These are phyloP conservation scores for Candida andamanensis DNA, from an alignment of 805 yeast species.

Conservation along the genomic window DNA sequence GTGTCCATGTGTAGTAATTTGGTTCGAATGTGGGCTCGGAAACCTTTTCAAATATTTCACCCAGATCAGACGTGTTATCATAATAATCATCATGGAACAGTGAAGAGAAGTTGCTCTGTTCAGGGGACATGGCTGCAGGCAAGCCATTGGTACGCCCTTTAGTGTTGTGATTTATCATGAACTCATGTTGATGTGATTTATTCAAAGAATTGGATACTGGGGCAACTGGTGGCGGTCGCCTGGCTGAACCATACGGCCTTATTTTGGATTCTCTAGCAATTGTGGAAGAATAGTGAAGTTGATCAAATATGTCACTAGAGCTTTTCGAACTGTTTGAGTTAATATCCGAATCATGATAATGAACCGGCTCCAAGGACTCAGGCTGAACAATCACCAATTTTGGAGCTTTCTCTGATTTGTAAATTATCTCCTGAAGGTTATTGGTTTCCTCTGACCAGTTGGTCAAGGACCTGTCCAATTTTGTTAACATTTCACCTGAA, in stretches of 20 bases:
- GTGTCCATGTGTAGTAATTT: slow-evolving; percentile 11
- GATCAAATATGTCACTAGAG: no score
- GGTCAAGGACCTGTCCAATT: slow-evolving; percentile 12
- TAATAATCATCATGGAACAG: slow-evolving; percentile 8
- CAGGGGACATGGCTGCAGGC: slow-evolving; percentile 1
- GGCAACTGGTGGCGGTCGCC: slow-evolving; percentile 13
- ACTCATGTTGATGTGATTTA: slow-evolving; percentile 13
- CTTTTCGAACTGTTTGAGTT: slow-evolving; percentile 7
- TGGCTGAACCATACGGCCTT: slow-evolving; percentile 7
- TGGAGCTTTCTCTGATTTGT: slow-evolving; percentile 5
- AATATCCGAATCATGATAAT: slow-evolving; percentile 13
- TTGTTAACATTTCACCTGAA: slow-evolving; percentile 26
- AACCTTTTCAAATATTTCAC: no score
- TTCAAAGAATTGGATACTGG: slow-evolving; percentile 12
- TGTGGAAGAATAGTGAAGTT: no score
- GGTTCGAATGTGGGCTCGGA: no score
- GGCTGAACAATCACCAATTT: no score
- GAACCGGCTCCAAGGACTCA: slow-evolving; percentile 8
- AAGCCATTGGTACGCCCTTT: slow-evolving; percentile 4
- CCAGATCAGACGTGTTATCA: slow-evolving; percentile 5
- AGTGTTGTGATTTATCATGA: slow-evolving; percentile 12
- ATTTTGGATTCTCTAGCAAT: no score
- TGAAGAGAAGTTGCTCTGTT: slow-evolving; percentile 5
- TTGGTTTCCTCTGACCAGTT: slow-evolving; percentile 1
- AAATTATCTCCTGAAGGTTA: no score